Evolutionary conservation across 257 asterid genomes (phyloP), one percentile per base, ranked within the genome.

Genomic region (Ophiorrhiza pumila): DNA sequence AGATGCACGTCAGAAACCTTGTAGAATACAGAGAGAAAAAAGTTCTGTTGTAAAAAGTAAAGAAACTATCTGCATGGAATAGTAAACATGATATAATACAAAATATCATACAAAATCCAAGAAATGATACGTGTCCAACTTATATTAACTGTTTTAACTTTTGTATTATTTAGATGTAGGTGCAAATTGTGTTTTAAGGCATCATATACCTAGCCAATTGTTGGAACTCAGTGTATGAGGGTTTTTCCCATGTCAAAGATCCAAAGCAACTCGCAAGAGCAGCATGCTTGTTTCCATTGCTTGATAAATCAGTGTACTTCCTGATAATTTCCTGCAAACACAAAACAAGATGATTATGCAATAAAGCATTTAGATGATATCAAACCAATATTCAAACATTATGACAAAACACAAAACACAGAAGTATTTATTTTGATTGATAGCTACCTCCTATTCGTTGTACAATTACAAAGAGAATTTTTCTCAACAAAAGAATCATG

Each of bases 241-340:
- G 99, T n/a, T 69, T 87, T 71, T 94, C 91, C 99, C 98, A 94
- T 22, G 97, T 87, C 86, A 91, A 86, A 55, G 81, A 83, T 80
- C 97, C 99, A 39, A 90, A 81, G 72, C 97, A 86, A 91, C 96
- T 91, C 37, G 98, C 96, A 73, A 88, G 78, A 52, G 96, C 89
- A 5, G 96, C 90, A 71, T 94, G 86, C 85, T 46, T 84, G 45
- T 77, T 76, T 45, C 96, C 96, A 27, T 80, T 80, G 62, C 88
- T 85, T 1, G 98, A 91, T 53, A 76, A 69, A 52, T 78, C 68
- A 42, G 97, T 91, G 71, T 94, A 91, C 53, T 86, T 91, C 71
- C 78, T 71, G 43, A 94, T 90, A 77, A 91, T 86, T 75, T 86
- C 85, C 99, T 94, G 87, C 89, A 77, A 15, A 29, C 35, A 68